Evolutionary conservation across 2,329 filamentous ascomycete genomes (phyloP).

Genomic region (Aspergillus sp.): DNA sequence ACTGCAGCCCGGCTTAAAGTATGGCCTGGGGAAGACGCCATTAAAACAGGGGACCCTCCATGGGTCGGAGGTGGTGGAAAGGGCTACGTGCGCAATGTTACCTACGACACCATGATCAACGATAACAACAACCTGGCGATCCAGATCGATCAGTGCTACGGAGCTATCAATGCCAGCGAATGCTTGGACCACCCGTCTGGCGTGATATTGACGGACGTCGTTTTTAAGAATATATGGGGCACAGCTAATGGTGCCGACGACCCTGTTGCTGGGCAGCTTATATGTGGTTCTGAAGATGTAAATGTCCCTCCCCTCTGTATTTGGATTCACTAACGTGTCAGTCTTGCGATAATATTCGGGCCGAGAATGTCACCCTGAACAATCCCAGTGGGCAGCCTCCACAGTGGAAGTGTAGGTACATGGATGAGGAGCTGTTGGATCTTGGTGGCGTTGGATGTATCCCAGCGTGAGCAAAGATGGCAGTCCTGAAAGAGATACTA

Average conservation of each 20-base stretch:
- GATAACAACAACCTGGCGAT: constrained; percentile 55
- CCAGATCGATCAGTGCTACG: constrained; percentile 3
- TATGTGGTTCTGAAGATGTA: background rate
- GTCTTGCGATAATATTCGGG: constrained; percentile 4
- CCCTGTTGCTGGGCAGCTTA: background rate
- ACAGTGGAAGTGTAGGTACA: background rate
- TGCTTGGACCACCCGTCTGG: background rate
- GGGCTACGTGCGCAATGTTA: constrained; percentile 65
- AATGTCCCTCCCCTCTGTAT: background rate
- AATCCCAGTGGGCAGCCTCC: background rate
- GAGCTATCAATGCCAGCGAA: background rate
- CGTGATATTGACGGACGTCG: background rate
- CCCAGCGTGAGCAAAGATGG: background rate
- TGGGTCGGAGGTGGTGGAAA: constrained; percentile 59
- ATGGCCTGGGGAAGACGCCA: constrained; percentile 61
- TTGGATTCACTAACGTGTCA: background rate
- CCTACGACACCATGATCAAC: constrained; percentile 62
- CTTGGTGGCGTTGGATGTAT: background rate
- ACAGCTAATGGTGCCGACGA: background rate
- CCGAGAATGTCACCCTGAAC: background rate
- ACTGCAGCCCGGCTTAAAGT: constrained; percentile 71
- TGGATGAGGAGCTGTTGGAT: background rate
- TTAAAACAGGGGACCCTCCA: constrained; percentile 60
- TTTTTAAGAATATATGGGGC: constrained; percentile 2
- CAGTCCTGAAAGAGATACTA: too few relatives aligned